Evolutionary conservation across 2,329 filamentous ascomycete genomes (phyloP).

Genomic region (Penicillium olsonii): DNA sequence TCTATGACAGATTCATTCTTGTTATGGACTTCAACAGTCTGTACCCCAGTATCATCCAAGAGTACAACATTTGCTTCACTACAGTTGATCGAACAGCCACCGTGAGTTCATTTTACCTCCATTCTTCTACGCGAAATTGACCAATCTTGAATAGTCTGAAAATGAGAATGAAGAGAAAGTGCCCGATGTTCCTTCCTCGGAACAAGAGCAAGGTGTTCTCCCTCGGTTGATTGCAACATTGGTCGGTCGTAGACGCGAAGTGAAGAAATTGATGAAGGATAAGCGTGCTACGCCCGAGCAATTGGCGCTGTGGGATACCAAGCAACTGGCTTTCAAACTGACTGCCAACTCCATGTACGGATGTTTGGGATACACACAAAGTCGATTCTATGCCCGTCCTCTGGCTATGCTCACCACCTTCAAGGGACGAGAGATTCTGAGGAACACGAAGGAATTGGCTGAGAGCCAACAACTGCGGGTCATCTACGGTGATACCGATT

Average conservation of each 20-base stretch:
- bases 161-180: constrained; percentile 83
- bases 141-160: constrained; percentile 37
- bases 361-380: constrained; percentile 94
- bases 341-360: constrained; percentile 99
- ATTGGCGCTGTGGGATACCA: constrained; percentile 94
- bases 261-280: constrained; percentile 96
- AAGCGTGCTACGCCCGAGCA: constrained; percentile 83
- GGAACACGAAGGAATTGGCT: constrained; percentile 92
- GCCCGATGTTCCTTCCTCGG: constrained; percentile 74
- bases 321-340: constrained; percentile 92
- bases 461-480: constrained; percentile 89
- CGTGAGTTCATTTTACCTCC: constrained; percentile 52
- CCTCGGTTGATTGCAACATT: constrained; percentile 89
- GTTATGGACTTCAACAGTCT: constrained; percentile 99
- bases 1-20: constrained; percentile 97
- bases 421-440: constrained; percentile 95
- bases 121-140: background rate
- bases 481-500: constrained; percentile 98
- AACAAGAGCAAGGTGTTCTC: constrained; percentile 80
- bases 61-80: constrained; percentile 99
- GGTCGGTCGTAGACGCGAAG: constrained; percentile 82
- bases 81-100: constrained; percentile 79
- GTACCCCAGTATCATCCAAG: constrained; percentile 98
- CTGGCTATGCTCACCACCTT: constrained; percentile 94
- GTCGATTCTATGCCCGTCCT: constrained; percentile 93